These are phyloP conservation scores for Stevia rebaudiana DNA, from an alignment of 140 eudicot genomes.

Conservation along the genomic window DNA sequence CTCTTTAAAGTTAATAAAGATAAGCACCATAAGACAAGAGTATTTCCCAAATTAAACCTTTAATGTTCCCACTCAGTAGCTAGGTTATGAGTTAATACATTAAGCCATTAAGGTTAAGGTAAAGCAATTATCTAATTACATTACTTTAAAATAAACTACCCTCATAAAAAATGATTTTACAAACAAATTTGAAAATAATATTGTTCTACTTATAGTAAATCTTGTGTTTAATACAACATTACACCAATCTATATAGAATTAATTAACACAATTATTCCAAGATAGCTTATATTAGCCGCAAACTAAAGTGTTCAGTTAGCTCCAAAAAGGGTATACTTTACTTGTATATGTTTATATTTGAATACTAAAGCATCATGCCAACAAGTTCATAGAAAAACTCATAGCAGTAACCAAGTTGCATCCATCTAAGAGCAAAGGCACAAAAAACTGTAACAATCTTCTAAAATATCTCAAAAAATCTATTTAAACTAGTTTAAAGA, in stretches of 20 bases:
- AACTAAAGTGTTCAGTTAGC: not conserved
- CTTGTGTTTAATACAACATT: slow-evolving; percentile 9
- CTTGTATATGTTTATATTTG: not conserved
- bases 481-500: no score
- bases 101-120: not conserved
- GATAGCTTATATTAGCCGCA: not conserved
- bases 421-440: no score
- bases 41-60: not conserved
- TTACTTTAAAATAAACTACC: not conserved
- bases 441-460: no score
- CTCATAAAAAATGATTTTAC: not conserved
- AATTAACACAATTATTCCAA: not conserved
- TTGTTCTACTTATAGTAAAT: not conserved
- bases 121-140: not conserved
- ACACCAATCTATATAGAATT: slow-evolving; percentile 9
- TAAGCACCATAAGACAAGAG: not conserved
- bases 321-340: not conserved
- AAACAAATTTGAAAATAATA: no score
- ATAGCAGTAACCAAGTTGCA: no score
- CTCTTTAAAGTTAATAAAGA: not conserved
- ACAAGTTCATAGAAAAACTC: not conserved
- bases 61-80: not conserved
- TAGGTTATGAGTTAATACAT: not conserved
- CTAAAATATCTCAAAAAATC: no score
- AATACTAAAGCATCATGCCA: not conserved